Conservation (phyloP, 139 green algal genomes). For the Chlamydomonas incerta region DNA sequence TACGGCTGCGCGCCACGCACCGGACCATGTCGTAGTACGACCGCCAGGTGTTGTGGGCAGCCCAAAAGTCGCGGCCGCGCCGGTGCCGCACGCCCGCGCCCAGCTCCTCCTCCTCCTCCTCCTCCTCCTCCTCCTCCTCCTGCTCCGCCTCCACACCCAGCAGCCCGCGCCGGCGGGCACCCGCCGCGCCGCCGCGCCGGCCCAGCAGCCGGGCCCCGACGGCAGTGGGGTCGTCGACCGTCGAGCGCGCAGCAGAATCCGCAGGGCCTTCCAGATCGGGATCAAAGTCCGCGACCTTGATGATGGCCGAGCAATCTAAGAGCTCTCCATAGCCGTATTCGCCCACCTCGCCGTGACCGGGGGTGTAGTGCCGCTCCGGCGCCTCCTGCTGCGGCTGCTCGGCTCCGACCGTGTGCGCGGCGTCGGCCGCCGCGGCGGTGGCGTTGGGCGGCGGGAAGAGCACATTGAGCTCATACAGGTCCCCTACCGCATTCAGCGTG, state of each 20-base stretch:
- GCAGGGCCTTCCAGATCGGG: not conserved
- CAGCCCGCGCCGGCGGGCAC: not conserved
- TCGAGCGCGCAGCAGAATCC: not conserved
- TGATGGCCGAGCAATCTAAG: constrained; percentile 51
- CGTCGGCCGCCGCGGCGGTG: not conserved
- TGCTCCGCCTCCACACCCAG: not conserved
- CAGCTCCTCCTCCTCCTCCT: not conserved
- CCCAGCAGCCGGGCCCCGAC: too few species aligned
- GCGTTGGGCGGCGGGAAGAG: constrained; percentile 40
- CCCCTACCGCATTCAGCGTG: constrained; percentile 47
- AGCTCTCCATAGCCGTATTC: constrained; percentile 45
- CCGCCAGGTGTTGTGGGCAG: constrained; percentile 55
- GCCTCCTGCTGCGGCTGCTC: not conserved
- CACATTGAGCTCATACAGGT: constrained; percentile 60
- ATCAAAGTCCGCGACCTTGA: constrained; percentile 32
- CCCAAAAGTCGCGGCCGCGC: constrained; percentile 19
- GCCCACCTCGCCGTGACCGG: constrained; percentile 49
- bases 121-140: not conserved
- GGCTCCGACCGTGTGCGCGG: not conserved
- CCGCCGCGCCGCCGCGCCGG: too few species aligned
- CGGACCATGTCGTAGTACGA: constrained; percentile 60
- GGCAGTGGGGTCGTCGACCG: not conserved
- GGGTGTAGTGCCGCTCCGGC: constrained; percentile 20
- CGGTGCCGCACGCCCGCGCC: not conserved
- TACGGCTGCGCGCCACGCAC: too few species aligned